Evolutionary conservation across 257 asterid species (phyloP).

Genomic region (Capsicum pubescens): DNA sequence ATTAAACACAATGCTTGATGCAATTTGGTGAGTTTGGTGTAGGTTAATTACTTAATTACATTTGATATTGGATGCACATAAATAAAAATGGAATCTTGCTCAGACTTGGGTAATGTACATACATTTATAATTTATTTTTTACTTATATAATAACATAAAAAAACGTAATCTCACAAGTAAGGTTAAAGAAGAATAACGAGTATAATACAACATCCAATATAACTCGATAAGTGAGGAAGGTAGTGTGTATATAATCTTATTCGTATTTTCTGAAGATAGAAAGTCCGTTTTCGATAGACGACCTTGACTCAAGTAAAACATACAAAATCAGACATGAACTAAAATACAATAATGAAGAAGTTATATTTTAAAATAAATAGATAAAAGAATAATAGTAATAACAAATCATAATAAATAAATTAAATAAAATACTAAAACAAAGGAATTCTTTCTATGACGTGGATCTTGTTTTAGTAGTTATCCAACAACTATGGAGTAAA

Average conservation of each 20-base stretch:
- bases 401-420: background rate
- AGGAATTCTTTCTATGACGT: background rate
- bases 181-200: no score
- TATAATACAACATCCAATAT: no score
- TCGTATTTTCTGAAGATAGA: background rate
- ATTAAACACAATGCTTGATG: background rate
- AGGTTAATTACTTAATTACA: constrained; percentile 13
- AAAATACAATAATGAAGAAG: background rate
- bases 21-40: constrained; percentile 23
- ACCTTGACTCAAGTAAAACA: background rate
- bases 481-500: background rate
- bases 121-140: background rate
- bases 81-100: constrained; percentile 16
- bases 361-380: background rate
- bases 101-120: background rate
- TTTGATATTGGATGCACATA: background rate
- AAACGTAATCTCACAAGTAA: no score
- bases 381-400: background rate
- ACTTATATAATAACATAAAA: background rate
- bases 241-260: no score
- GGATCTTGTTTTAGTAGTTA: background rate
- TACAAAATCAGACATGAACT: background rate
- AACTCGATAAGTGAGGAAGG: no score
- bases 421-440: background rate
- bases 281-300: accelerated